Evolutionary conservation across 2,329 filamentous ascomycete genomes (phyloP), one percentile per base, ranked within the genome.

Genomic region (Aspergillus sp.): DNA sequence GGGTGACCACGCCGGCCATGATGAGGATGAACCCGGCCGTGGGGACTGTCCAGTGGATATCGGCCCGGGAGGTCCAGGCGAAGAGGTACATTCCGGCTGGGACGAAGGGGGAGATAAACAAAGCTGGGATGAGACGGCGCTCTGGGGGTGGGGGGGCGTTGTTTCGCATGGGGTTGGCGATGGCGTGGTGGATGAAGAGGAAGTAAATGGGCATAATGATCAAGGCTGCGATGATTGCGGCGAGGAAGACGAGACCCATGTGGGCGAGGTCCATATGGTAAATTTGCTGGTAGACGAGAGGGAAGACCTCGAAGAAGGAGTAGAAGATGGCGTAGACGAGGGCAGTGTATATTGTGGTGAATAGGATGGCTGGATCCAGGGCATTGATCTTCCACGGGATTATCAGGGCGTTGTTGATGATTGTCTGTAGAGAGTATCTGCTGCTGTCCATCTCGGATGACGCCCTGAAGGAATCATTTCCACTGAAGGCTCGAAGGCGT

Each of bases 281-380:
- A 3, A 41, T 33, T 5, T 23, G 23, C 7, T 41, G 44, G 11
- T 49, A 55, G 11, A 55, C 53, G 15, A 55, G 19, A 1, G 45
- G 53, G n/a, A 55, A 39, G 6, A 33, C 31, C 41, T 55, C 53
- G 53, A 55, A 55, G 17, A 82, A 88, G 15, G 75, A 75, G 61
- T 82, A 55, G 56, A 74, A 74, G 15, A 75, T 73, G 23, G 65
- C 73, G 55, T 75, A 89, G 63, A 84, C 80, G 63, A 88, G 79
- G 54, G 81, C 81, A 3, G 82, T 84, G 71, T 88, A 89, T 39
- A 86, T 56, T 65, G 85, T 83, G 1, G 84, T 80, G 70, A 88
- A 87, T 5, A 83, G 69, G 2, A 89, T 80, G 11, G 85, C 82
- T 0, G 86, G 86, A 56, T 87, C 85, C 66, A 84, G 82, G 67